Evolutionary conservation across 2,329 filamentous ascomycete species (phyloP), one percentile per base, ranked within the genome.

Genomic region (Aureobasidium pullulans): DNA sequence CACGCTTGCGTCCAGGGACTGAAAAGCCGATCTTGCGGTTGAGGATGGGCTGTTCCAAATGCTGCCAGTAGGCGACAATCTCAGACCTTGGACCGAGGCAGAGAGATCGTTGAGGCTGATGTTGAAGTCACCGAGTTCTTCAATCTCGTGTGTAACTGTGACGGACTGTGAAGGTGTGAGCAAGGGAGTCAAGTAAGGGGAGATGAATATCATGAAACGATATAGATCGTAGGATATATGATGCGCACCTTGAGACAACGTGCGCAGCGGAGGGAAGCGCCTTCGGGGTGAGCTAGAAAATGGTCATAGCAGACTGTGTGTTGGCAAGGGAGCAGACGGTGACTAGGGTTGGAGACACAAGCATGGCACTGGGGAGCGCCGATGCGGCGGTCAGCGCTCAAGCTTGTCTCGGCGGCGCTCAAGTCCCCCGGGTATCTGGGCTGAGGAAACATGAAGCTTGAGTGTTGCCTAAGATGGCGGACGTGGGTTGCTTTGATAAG

Each of bases 231-330:
- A 44, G 37, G 39, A 7, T 40, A 19, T 34, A 44, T 16, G n/a
- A 11, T 6, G 28, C 48, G 37, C 23, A 59, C 60, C 36, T 62
- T 43, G 4, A 34, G 34, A 39, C 60, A 62, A 40, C 13, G 40
- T 4, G 31, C 42, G 23, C 60, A 62, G 37, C 52, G 28, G 39
- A 40, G 39, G 43, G 43, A 3, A 31, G 31, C 7, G 11, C 19
- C 59, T 11, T 47, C 50, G 28, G 54, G 50, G 10, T 57, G 40
- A 2, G 23, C 53, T 9, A 53, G 28, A 31, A 49, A 44, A 48
- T 62, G 61, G 16, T 61, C 54, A 36, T 62, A 54, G 58, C 61
- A 62, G 39, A 62, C 36, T 8, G 31, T 53, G 48, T 62, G 61
- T 10, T 37, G 32, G 29, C 61, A 62, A n/a, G 61, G 61, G 3